phyloP scores from a whole-genome alignment of 2,329 filamentous ascomycete species.

The Emergomyces orientalis region DNA sequence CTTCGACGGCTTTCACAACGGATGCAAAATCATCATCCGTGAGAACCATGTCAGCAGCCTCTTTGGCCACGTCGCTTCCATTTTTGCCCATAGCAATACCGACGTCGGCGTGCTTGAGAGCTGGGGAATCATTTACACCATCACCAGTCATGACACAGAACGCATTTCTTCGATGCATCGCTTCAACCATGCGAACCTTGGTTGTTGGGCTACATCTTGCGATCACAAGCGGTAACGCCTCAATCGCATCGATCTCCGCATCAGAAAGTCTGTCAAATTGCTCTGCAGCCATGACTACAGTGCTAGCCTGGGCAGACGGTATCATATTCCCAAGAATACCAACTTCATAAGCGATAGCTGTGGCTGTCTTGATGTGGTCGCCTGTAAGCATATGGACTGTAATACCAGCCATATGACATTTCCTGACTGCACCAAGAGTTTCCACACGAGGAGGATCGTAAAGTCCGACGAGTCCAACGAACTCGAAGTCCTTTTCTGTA shows the following conservation, averaged over 20 bases:
- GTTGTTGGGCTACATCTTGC: constrained; percentile 43
- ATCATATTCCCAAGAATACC: constrained; percentile 48
- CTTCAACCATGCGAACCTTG: constrained; percentile 74
- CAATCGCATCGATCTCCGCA: constrained; percentile 53
- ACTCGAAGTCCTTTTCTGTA: constrained; percentile 56
- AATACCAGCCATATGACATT: constrained; percentile 61
- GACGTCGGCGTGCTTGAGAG: constrained; percentile 65
- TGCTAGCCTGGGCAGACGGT: constrained; percentile 49
- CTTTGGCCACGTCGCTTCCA: constrained; percentile 70
- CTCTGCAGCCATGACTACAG: constrained; percentile 59
- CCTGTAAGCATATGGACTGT: constrained; percentile 70
- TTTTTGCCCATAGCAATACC: constrained; percentile 70
- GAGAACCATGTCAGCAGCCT: constrained; percentile 45
- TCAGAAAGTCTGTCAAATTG: constrained; percentile 66
- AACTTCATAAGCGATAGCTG: constrained; percentile 67
- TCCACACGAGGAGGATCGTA: constrained; percentile 73
- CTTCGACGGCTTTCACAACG: constrained; percentile 69
- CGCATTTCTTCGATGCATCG: constrained; percentile 41
- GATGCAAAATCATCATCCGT: constrained; percentile 69
- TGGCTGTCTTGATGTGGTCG: constrained; percentile 64
- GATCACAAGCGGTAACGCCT: constrained; percentile 42
- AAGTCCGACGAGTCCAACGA: constrained; percentile 67
- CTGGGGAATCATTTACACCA: constrained; percentile 69
- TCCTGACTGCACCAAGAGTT: constrained; percentile 57
- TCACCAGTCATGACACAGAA: constrained; percentile 76